Base-by-base conservation (phyloP, 2,329 filamentous ascomycete genomes). In the Daldinia eschscholtzii region DNA sequence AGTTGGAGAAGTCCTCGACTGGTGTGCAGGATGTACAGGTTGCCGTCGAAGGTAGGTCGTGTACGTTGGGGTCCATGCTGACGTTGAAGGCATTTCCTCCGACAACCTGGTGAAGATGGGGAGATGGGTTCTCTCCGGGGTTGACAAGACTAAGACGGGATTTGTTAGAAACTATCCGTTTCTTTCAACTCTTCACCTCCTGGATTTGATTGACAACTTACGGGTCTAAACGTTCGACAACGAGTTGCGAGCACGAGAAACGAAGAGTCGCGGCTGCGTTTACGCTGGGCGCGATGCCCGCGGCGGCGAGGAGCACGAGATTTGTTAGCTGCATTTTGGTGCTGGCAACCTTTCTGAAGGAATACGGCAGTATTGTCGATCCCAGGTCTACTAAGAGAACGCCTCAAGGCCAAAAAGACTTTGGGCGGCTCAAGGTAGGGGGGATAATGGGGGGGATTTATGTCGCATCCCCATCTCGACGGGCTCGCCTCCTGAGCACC, bases 191-290 rank as follows among this genome's bases (percentile, higher is more conserved):
- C 39, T 10, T 46, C 6, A 0, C 20, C 20, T 2, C 20, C 2
- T 23, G 20, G 6, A 20, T 10, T 52, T 5, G 23, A 46, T 26
- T 37, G 13, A 58, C 15, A 1, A 64, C 75, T 72, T 52, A 77
- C 75, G 75, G 75, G 61, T 77, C 75, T 37, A 77, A 69, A 57
- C 75, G 75, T 30, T 77, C 75, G 30, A 77, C 75, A 9, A 77
- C 75, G 20, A 77, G 75, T 57, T 77, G 75, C 10, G 75, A 76
- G 66, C 75, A 77, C 6, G 75, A 77, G 64, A 77, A 77, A 18
- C 75, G 75, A 57, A 77, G 73, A 23, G 75, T 76, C 44, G 75
- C 75, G 26, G 75, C 75, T 20, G 71, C 75, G 15, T 74, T 64
- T 15, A 73, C 72, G 58, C 64, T 72, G 39, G 73, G 70, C 53